Base-by-base conservation (phyloP, 225 moss, liverwort and hornwort genomes). In the Bryum argenteum region DNA sequence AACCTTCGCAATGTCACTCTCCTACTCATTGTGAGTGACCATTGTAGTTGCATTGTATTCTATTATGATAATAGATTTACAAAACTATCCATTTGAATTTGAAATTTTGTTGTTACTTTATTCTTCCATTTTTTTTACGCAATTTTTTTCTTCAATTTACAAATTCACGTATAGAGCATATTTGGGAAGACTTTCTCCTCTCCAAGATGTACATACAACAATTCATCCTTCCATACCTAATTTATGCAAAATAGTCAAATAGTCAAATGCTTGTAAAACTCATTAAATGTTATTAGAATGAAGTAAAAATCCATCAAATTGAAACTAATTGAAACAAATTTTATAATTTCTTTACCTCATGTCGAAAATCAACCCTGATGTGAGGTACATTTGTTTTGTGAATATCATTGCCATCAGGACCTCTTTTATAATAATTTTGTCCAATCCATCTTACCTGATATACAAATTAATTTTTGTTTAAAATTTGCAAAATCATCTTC, bases 381-480 rank as follows among this genome's bases (percentile, higher is more conserved):
- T 88, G 92, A 20, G 97, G 97, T 19, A 94, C 97, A 75, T 98
- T 98, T 58, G 97, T 98, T 77, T 98, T 98, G 60, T 94, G 97
- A 28, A 98, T 92, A 75, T 98, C 83, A 1, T 98, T 98, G 13
- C 94, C 97, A n/a, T 87, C 81, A 0, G 94, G 89, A 67, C 97
- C 97, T 71, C 90, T 80, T 77, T 78, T 78, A 22, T 75, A 92
- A 75, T 94, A 94, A 14, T 85, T 83, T 61, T 87, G 83, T 65
- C 97, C 97, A 53, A 94, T 89, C 97, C 97, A 98, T 69, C 80
- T 90, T 33, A 87, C 71, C 96, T 95, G 26, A 50, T 69, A 33
- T 33, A 33, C 33, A 3, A 33, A 33, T 33, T 33, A 6, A 33
- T 33, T 33, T n/a, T 4, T 33, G 33, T 33, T 33, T 33, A 6